A percentile compares a stretch with the other conserved stretches of the same genome.
Conservation (phyloP, 192 early-diverging fungal species). For the Podila epigama region DNA sequence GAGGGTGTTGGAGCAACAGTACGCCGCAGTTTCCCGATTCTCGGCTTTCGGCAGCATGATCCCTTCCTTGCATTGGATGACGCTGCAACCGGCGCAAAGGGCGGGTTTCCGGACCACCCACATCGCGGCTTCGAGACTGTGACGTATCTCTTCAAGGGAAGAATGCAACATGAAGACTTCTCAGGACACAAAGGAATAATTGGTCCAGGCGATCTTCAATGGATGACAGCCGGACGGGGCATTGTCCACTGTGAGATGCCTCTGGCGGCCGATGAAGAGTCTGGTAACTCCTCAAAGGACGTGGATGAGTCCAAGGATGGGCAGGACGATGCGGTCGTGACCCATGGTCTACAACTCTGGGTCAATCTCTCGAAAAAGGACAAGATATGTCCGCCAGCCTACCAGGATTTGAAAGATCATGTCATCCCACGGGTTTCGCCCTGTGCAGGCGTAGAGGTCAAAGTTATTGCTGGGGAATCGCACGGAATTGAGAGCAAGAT, state of each 20-base stretch:
- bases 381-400: slow-evolving; percentile 73
- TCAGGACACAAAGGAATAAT: slow-evolving; percentile 74
- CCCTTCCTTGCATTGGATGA: slow-evolving; percentile 93
- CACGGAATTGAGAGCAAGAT: slow-evolving; percentile 74
- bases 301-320: slow-evolving; percentile 49
- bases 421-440: slow-evolving; percentile 69
- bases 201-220: slow-evolving; percentile 73
- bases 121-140: slow-evolving; percentile 87
- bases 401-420: slow-evolving; percentile 72
- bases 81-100: slow-evolving; percentile 51
- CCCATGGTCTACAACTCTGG: slow-evolving; percentile 77
- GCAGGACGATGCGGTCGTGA: slow-evolving; percentile 28
- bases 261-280: slow-evolving; percentile 13
- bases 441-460: slow-evolving; percentile 64
- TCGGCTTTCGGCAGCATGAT: slow-evolving; percentile 74
- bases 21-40: slow-evolving; percentile 76
- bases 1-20: slow-evolving; percentile 89
- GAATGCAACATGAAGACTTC: slow-evolving; percentile 80
- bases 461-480: slow-evolving; percentile 88
- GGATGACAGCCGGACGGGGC: slow-evolving; percentile 81
- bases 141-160: slow-evolving; percentile 73
- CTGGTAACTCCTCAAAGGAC: slow-evolving; percentile 29
- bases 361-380: slow-evolving; percentile 77
- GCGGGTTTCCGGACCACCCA: slow-evolving; percentile 74
- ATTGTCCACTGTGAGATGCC: slow-evolving; percentile 83